Base-by-base conservation (phyloP, 768 basidiomycete species). In the Piloderma croceum region DNA sequence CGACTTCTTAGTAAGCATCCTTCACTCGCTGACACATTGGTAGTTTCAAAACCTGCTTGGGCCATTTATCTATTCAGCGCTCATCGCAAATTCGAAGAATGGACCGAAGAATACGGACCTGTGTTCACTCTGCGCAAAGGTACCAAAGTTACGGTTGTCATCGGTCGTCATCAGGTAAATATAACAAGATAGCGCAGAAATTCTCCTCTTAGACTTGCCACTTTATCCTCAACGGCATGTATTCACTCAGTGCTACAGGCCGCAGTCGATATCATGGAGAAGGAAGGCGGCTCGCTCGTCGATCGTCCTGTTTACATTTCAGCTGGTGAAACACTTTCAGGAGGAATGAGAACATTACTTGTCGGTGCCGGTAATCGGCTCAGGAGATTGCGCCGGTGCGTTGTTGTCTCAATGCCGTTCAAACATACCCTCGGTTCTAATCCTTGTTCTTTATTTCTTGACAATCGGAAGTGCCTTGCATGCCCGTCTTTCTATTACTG, bases 261-360 rank as follows among this genome's bases (percentile, higher is more conserved):
- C 25, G 78, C 79, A 0, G 67, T 79, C 0, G 78, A 81, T 17
- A 73, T 82, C 42, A 76, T 82, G 77, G 79, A 82, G 51, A 75
- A 74, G 38, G 75, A 81, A 47, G 79, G 79, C n/a, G 70, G 73
- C 4, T 46, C 64, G 4, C 57, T 75, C n/a, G 72, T 69, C 1
- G 79, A 80, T 48, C 62, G 79, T 36, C 79, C 79, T 17, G 56
- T 61, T 3, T 65, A 63, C 10, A 76, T 82, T 32, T 69, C 79
- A 1, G 79, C 73, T 0, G 79, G 79, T 5, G 77, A 80, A 44
- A 73, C 76, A 0, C 49, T 81, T 3, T 76, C 73, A 0, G 73
- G 77, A 3, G 79, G 78, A 1, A 73, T 81, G 65, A 60, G 79
- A 1, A 65, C 76, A 43, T 51, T 81, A 36, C 62, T 80, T 6